Evolutionary conservation across 176 grass and related monocot species (phyloP).

Genomic region (Hsuehochloa calcarea): DNA sequence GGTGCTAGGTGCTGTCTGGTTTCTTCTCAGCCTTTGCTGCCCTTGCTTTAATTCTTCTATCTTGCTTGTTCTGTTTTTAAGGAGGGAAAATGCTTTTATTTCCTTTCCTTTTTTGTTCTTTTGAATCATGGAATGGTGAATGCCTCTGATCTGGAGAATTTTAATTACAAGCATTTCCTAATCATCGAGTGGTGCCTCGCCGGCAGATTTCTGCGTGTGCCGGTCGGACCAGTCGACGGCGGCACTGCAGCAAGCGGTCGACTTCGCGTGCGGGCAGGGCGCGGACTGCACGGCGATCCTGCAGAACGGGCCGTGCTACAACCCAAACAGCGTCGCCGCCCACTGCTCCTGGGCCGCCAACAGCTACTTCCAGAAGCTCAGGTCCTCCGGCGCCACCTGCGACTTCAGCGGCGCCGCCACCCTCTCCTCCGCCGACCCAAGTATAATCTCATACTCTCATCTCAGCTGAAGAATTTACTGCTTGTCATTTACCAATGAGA

Average conservation of each 20-base stretch:
- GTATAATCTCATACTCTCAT: neutral
- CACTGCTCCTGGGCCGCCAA: constrained; percentile 95
- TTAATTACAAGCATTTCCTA: neutral
- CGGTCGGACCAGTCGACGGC: constrained; percentile 51
- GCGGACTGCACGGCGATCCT: constrained; percentile 60
- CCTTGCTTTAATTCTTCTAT: neutral
- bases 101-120: neutral
- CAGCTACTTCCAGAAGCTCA: constrained; percentile 82
- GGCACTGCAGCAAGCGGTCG: constrained; percentile 71
- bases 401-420: constrained; percentile 66
- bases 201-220: constrained; percentile 89
- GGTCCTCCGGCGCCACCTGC: constrained; percentile 59
- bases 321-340: constrained; percentile 55
- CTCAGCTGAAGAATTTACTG: neutral
- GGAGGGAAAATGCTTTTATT: neutral
- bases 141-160: neutral
- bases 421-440: constrained; percentile 72
- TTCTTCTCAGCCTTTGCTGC: neutral
- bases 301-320: constrained; percentile 60
- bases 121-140: neutral
- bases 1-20: neutral
- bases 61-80: neutral
- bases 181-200: too few relatives aligned
- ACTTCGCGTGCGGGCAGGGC: constrained; percentile 87
- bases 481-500: neutral